phyloP scores from a whole-genome alignment of 495 filamentous ascomycete species.

The Aspergillus ostianus region DNA sequence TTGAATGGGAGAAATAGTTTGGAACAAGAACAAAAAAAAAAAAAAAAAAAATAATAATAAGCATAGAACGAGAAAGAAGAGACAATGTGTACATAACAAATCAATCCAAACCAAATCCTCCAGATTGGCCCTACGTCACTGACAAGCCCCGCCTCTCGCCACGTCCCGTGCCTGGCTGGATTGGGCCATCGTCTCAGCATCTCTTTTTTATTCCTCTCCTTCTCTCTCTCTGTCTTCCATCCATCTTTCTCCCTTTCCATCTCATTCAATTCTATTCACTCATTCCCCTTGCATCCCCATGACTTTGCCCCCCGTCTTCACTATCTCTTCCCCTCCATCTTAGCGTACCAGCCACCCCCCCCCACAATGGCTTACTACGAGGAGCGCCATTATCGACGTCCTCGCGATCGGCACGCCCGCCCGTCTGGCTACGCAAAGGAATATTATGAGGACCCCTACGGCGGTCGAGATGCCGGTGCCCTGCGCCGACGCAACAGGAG shows the following conservation, averaged over 20 bases:
- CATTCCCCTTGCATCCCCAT: slow-evolving; percentile 8
- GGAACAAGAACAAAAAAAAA: no score
- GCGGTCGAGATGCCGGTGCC: slow-evolving; percentile 36
- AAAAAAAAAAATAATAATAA: no score
- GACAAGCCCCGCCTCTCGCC: slow-evolving; percentile 16
- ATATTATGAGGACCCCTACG: slow-evolving; percentile 26
- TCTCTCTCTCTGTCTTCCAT: slow-evolving; percentile 9
- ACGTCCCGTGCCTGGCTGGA: slow-evolving; percentile 6
- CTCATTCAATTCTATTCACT: slow-evolving; percentile 15
- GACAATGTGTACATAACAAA: no score
- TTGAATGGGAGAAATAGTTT: neutral
- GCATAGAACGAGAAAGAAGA: no score
- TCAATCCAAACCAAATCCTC: no score
- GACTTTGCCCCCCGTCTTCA: slow-evolving; percentile 9
- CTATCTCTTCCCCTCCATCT: slow-evolving; percentile 1
- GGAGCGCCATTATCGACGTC: slow-evolving; percentile 30
- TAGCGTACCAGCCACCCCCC: slow-evolving; percentile 4
- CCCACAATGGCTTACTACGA: slow-evolving; percentile 44
- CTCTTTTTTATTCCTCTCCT: slow-evolving; percentile 13
- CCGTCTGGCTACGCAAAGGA: slow-evolving; percentile 31
- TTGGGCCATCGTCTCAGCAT: slow-evolving; percentile 2
- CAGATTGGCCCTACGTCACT: slow-evolving; percentile 8
- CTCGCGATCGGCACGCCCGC: slow-evolving; percentile 33
- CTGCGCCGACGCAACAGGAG: slow-evolving; percentile 52
- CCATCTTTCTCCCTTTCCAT: slow-evolving; percentile 17